These are phyloP conservation scores for Colletotrichum echinochloae DNA, from an alignment of 2,329 filamentous ascomycete genomes.

Conservation along the genomic window DNA sequence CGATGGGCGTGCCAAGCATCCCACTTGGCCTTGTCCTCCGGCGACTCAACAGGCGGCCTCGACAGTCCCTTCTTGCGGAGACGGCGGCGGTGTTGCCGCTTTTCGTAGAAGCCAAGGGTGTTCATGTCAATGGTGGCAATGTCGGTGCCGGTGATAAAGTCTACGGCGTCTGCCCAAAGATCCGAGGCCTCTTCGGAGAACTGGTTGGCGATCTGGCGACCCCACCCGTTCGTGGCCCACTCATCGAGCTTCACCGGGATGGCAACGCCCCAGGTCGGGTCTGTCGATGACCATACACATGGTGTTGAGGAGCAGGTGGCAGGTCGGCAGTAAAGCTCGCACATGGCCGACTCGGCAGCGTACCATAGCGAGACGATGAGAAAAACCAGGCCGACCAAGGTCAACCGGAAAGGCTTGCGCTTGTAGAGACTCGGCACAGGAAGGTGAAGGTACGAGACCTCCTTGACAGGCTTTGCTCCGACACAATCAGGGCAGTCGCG, in stretches of 20 bases:
- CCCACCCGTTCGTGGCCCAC: constrained; percentile 67
- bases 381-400: constrained; percentile 60
- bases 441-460: constrained; percentile 53
- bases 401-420: constrained; percentile 59
- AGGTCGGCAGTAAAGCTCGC: constrained; percentile 65
- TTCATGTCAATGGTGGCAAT: constrained; percentile 58
- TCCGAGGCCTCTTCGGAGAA: constrained; percentile 60
- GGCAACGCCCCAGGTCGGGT: constrained; percentile 70
- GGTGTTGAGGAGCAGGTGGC: constrained; percentile 59
- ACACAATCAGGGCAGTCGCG: constrained; percentile 16
- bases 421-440: constrained; percentile 61
- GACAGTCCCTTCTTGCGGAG: constrained; percentile 60
- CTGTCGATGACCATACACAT: constrained; percentile 68
- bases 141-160: constrained; percentile 59
- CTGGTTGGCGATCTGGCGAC: constrained; percentile 54
- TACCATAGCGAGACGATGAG: constrained; percentile 64
- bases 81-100: constrained; percentile 62
- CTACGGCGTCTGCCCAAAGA: constrained; percentile 59
- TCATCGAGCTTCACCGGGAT: constrained; percentile 73
- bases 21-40: constrained; percentile 58
- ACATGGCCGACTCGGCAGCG: constrained; percentile 65
- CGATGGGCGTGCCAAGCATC: constrained; percentile 59
- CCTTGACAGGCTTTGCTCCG: constrained; percentile 13
- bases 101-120: constrained; percentile 59
- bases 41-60: constrained; percentile 51